Conservation (phyloP, 139 green algal genomes). For the Ulvella scutata region DNA sequence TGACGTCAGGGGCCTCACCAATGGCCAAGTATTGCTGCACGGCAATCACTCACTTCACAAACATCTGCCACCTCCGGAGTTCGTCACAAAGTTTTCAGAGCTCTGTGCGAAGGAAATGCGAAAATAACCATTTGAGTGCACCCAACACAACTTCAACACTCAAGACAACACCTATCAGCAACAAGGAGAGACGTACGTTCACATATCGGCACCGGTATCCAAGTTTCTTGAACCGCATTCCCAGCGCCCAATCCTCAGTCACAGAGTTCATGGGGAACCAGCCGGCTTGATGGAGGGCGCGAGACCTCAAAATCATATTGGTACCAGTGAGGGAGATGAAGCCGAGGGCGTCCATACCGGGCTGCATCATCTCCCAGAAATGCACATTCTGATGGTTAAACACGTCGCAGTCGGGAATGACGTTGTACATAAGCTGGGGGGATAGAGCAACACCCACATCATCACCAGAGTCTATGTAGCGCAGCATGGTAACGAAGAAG, state of each 20-base stretch:
- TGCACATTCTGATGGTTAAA: conserved; percentile 80
- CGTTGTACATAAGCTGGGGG: conserved; percentile 62
- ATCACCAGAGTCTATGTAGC: conserved; percentile 2
- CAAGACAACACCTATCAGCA: neutral
- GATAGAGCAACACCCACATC: conserved; percentile 14
- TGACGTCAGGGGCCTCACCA: conserved; percentile 60
- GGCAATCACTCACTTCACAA: conserved; percentile 11
- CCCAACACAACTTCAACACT: neutral
- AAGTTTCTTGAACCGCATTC: conserved; percentile 26
- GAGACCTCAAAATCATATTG: conserved; percentile 55
- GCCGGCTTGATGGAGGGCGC: conserved; percentile 30
- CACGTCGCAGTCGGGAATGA: conserved; percentile 50
- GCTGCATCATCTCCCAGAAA: conserved; percentile 48
- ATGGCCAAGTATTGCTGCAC: conserved; percentile 60
- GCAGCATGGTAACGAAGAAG: conserved; percentile 36
- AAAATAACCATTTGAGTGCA: neutral
- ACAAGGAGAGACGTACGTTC: neutral
- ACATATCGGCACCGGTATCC: neutral
- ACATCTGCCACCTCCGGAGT: neutral
- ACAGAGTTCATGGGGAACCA: conserved; percentile 62
- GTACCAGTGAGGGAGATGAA: conserved; percentile 28
- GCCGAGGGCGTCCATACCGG: conserved; percentile 12
- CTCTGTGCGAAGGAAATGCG: neutral
- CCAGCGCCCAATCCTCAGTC: conserved; percentile 28
- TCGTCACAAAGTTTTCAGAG: no score